These are phyloP conservation scores for Silene uniflora DNA, from an alignment of 148 eudicot genomes.

Conservation along the genomic window DNA sequence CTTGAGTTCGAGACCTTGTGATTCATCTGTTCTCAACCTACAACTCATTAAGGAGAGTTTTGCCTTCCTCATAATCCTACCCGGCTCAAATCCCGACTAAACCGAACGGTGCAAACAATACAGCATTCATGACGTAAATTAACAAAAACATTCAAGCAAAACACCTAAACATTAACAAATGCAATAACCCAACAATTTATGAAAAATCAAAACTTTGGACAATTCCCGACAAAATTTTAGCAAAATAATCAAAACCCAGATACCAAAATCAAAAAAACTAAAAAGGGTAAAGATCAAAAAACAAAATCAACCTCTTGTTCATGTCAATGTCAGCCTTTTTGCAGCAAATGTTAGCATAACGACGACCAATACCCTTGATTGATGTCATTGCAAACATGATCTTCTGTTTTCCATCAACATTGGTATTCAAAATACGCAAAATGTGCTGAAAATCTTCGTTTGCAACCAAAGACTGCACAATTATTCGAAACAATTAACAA, in stretches of 20 bases:
- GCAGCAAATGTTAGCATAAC: slow-evolving; percentile 86
- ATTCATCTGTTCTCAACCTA: too few relatives aligned
- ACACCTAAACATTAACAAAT: too few relatives aligned
- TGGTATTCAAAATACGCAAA: slow-evolving; percentile 84
- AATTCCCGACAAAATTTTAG: neutral
- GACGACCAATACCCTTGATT: slow-evolving; percentile 95
- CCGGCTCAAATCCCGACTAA: too few relatives aligned
- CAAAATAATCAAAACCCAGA: neutral
- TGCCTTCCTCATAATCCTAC: too few relatives aligned
- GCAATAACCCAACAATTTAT: too few relatives aligned
- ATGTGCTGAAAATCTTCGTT: slow-evolving; percentile 88
- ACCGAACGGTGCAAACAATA: too few relatives aligned
- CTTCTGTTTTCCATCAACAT: slow-evolving; percentile 92
- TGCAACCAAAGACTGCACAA: slow-evolving; percentile 63
- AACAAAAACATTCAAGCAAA: too few relatives aligned
- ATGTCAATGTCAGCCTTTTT: slow-evolving; percentile 93
- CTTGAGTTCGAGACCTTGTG: too few relatives aligned
- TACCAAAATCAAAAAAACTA: neutral
- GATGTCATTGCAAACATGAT: slow-evolving; percentile 96
- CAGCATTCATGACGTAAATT: too few relatives aligned
- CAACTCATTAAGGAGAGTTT: too few relatives aligned
- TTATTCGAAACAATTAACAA: too few relatives aligned
- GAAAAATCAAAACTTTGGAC: too few relatives aligned
- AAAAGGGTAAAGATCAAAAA: neutral
- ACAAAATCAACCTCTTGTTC: slow-evolving; percentile 64